Evolutionary conservation across 345 rosid species (phyloP), one percentile per base, ranked within the genome.

Genomic region (Durio zibethinus): DNA sequence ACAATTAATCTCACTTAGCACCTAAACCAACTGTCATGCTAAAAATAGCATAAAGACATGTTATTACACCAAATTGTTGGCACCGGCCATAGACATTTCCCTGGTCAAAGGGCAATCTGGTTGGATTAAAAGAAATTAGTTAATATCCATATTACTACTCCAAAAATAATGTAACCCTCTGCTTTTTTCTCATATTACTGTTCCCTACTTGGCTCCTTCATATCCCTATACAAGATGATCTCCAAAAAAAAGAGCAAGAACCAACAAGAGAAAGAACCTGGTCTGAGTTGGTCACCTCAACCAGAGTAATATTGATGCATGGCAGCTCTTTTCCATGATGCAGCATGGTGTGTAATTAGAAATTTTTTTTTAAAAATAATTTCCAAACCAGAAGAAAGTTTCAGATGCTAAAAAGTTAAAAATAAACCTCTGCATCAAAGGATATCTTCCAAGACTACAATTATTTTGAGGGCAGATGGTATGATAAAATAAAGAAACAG

Each of bases 1-100:
- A 21, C 27, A n/a, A 38, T 36, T 20, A 35, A 65, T 65, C 15
- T 38, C 21, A 38, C 23, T 10, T 8, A 10, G 31, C 54, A 72
- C 61, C 61, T 72, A 72, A 48, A 72, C 71, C 71, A 65, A 10
- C 50, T 38, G 29, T 12, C 38, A 40, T 65, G 71, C 48, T 38
- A 65, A 65, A 38, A n/a, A 65, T 40, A 65, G 27, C 71, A 38
- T 38, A 38, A 47, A 38, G 40, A 11, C 48, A 38, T 40, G 0
- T 4, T 10, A 38, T 38, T 38, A 38, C 29, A 7, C 31, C 71
- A 65, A 65, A 10, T 65, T 21, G 47, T 69, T 45, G 73, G 38
- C 73, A 25, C 57, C 29, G 7, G 71, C 50, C 48, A 65, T 38
- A 38, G 50, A 10, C 25, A 38, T 65, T 5, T 38, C 50, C 71